Conservation (phyloP, 2,329 filamentous ascomycete species). For the Chaetothyriales sp. region DNA sequence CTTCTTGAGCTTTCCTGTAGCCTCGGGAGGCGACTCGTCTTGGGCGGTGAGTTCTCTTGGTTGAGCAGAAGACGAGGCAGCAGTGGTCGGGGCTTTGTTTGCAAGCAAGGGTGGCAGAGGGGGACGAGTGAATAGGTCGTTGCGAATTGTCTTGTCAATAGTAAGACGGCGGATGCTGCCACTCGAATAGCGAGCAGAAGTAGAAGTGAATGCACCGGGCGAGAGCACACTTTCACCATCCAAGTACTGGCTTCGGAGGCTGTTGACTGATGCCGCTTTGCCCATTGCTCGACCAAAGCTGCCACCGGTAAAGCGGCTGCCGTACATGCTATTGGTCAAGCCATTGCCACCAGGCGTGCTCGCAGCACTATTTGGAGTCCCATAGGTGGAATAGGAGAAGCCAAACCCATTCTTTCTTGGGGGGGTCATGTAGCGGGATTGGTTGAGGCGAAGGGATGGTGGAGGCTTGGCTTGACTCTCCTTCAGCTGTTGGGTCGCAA, state of each 20-base stretch:
- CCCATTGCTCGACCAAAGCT: conserved; percentile 56
- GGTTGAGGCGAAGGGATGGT: conserved; percentile 31
- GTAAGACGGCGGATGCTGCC: conserved; percentile 75
- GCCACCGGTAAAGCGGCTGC: conserved; percentile 29
- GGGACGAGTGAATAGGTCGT: conserved; percentile 39
- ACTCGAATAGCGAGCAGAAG: conserved; percentile 48
- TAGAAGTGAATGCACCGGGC: conserved; percentile 68
- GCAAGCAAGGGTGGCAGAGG: conserved; percentile 18
- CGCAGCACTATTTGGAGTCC: conserved; percentile 55
- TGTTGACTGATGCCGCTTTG: conserved; percentile 82
- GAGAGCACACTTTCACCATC: conserved; percentile 69
- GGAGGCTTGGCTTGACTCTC: conserved; percentile 41
- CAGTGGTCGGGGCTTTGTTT: conserved; percentile 19
- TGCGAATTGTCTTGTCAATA: conserved; percentile 76
- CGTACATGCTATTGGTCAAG: conserved; percentile 25
- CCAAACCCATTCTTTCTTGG: conserved; percentile 71
- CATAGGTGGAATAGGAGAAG: conserved; percentile 85
- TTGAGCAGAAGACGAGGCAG: conserved; percentile 22
- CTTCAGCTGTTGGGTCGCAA: conserved; percentile 58
- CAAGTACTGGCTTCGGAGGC: conserved; percentile 57
- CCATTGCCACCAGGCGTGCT: conserved; percentile 48
- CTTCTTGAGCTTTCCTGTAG: conserved; percentile 46
- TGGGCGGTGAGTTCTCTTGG: conserved; percentile 31
- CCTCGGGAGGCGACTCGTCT: conserved; percentile 18
- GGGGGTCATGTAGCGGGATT: conserved; percentile 71